Evolutionary conservation across 2,329 filamentous ascomycete genomes (phyloP), one percentile per base, ranked within the genome.

Genomic region (Dothidotthia symphoricarpi): DNA sequence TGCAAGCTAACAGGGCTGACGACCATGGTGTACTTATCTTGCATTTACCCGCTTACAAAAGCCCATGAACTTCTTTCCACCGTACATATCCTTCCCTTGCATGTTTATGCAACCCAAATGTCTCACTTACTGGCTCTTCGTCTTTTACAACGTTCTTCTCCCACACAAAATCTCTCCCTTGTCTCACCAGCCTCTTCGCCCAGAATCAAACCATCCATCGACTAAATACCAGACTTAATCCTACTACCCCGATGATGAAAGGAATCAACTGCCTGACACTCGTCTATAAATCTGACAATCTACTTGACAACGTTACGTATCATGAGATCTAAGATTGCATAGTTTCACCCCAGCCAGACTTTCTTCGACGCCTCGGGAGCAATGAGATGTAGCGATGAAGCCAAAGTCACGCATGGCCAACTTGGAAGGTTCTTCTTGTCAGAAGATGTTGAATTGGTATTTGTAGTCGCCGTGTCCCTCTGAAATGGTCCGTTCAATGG

Each of bases 251-350:
- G 24, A 49, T 42, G 4, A 52, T 36, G 25, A 50, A 50, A 11
- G 49, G 49, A 28, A 52, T 37, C 16, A 50, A 31, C 25, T 52
- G 46, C 16, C 49, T 43, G 24, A 52, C 31, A 44, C 30, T 49
- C 4, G 22, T 34, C 31, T 30, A 39, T 3, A 47, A 27, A 10
- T 19, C 41, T 6, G 13, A 12, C 10, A 50, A 24, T 4, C 26
- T 17, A 3, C 19, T 17, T 47, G 3, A 51, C 22, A 15, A 48
- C 16, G 14, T 47, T 16, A 16, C 53, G 45, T 27, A 53, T 41
- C 1, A 19, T 22, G 1, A 47, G 14, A 19, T 50, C 39, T 4
- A 47, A 27, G 6, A 42, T 12, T 2, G 37, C 17, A 13, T 42
- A 43, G 17, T 36, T 40, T 41, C 39, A 49, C 4, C 37, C 27